Evolutionary conservation across 805 yeast species (phyloP), one percentile per base, ranked within the genome.

Genomic region (Metschnikowia dekortorum): DNA sequence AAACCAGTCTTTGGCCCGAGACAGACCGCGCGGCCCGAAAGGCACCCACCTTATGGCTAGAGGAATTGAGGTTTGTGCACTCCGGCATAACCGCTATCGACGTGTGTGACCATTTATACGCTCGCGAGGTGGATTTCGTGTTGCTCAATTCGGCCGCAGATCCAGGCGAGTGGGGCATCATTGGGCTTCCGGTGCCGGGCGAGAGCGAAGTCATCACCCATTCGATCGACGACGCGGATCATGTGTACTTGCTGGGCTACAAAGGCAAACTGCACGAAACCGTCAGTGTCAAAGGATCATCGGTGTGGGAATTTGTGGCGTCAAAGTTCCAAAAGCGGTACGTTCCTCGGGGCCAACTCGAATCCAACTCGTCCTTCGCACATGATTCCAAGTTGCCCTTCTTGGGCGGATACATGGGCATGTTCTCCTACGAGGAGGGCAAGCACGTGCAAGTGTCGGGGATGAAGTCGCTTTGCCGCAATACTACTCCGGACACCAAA

Each of bases 331-430:
- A 67, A 8, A 49, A 60, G 6, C 58, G 60, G 48, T 65, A 68
- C 37, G 66, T 69, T 41, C 60, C 71, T 2, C 63, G 75, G 48
- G 57, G 53, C 0, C 43, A 57, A 0, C 59, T 77, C n/a, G 53
- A 60, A 14, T 44, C 50, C 6, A 48, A 54, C 16, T 46, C 62
- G 4, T 56, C 59, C 2, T 41, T 50, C 8, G 39, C 53, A 18
- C 63, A 60, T 35, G 29, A 53, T 2, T 57, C 71, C 7, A 67
- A 70, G 0, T 69, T 89, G 16, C 96, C 96, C 1, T 94, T 94
- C 60, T 70, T 82, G 50, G 98, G 99, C n/a, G 99, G 99, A 0
- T 74, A 88, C 32, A 72, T 91, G 48, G 99, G 99, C 4, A 73
- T 85, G 39, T 66, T 94, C 9, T 85, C 96, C 0, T 94, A 94